Percentiles rank a stretch among this genome's conserved stretches.
Evolutionary conservation across 805 yeast species (phyloP).

Genomic region (Candida incommunis): DNA sequence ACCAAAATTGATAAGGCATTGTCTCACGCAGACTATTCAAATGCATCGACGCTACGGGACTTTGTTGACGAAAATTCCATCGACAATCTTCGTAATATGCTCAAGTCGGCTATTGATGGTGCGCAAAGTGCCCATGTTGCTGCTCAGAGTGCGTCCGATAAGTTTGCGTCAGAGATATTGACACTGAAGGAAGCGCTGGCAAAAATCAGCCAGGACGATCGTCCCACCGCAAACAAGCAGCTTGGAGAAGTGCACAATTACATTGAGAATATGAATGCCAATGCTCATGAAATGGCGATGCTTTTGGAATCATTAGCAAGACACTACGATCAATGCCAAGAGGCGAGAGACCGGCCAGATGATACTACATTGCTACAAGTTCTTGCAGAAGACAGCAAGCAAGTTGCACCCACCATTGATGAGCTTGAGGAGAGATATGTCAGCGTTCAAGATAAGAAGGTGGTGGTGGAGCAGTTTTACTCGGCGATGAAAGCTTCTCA

Average conservation of each 20-base stretch:
- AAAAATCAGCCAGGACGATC: constrained; percentile 4
- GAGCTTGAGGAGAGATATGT: constrained; percentile 11
- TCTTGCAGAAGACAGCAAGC: constrained; percentile 23
- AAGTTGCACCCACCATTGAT: constrained; percentile 18
- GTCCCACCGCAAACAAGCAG: constrained; percentile 14
- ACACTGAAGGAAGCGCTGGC: constrained; percentile 15
- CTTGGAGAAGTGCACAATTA: constrained; percentile 14
- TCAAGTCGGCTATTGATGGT: constrained; percentile 21
- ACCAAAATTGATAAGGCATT: constrained; percentile 25
- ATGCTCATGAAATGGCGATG: constrained; percentile 56
- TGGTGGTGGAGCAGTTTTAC: constrained; percentile 9
- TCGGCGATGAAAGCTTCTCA: constrained; percentile 14
- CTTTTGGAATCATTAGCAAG: constrained; percentile 57
- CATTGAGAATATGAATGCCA: constrained; percentile 14
- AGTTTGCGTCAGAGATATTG: constrained; percentile 17
- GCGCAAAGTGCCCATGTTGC: constrained; percentile 11
- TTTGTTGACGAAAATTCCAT: constrained; percentile 32
- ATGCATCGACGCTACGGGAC: constrained; percentile 25
- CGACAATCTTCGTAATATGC: constrained; percentile 18
- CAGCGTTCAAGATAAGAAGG: not conserved
- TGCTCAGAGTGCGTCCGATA: constrained; percentile 17
- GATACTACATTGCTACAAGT: constrained; percentile 35
- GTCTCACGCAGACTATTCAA: constrained; percentile 4
- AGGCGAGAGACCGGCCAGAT: constrained; percentile 30
- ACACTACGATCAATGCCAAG: constrained; percentile 68